Base-by-base conservation (phyloP, 1,284 basidiomycete genomes). In the Vanrija sp. region DNA sequence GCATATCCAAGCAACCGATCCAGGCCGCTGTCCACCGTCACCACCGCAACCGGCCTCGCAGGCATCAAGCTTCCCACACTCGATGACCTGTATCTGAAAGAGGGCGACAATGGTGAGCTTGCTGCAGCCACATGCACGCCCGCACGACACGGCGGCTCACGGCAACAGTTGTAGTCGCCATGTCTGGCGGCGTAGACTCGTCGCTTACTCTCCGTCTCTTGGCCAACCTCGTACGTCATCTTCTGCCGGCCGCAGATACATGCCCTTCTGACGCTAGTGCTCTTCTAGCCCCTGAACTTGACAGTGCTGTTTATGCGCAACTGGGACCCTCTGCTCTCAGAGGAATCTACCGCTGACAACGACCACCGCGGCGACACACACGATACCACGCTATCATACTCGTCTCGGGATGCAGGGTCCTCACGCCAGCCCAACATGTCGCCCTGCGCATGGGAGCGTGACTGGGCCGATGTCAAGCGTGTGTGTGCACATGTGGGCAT, bases 161-260 rank as follows among this genome's bases (percentile, higher is more conserved):
- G 34, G 34, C 34, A 7, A 19, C 65, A 91, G 91, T 97, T 46
- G 83, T 90, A 0, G 83, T 96, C 3, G 92, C 89, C 28, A 92
- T 97, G 88, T 96, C 91, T 0, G 95, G 95, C 38, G 95, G 95
- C 0, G 94, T 98, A 5, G 94, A 98, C 74, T 96, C 93, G 1
- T 91, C 89, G 3, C 89, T 93, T 6, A 81, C 87, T 1, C 88
- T 91, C 8, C 80, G 81, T 51, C 74, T 95, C 19, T 77, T 95
- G n/a, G 79, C 85, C 16, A 81, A 86, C 46, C 73, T 86, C 71
- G 88, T 87, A 18, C 42, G 72, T 61, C 18, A 48, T 38, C n/a
- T 15, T 44, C n/a, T 43, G 34, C 59, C 38, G 21, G 21, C 21
- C 21, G 21, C 21, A 38, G 9, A 26, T 39, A 14, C 43, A 16